Evolutionary conservation across 2,329 filamentous ascomycete species (phyloP), one percentile per base, ranked within the genome.

Genomic region (Chaetomium sp.): DNA sequence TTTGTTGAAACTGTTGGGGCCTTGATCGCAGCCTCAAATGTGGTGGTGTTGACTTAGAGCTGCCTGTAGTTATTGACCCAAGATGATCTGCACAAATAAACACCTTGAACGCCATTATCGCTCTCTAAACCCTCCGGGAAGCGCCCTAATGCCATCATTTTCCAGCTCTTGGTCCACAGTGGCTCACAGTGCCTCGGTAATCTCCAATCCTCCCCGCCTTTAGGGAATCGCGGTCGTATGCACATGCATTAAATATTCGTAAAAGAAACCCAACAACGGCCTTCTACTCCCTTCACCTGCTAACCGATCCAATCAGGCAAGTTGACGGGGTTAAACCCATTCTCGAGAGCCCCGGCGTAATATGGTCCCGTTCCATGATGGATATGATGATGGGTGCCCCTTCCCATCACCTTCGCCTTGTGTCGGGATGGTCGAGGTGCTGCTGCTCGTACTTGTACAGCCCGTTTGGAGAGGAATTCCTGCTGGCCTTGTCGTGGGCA

Each of bases 341-440:
- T 65, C 57, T 16, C 65, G 65, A 50, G 66, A 55, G 27, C 60
- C 70, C 21, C 70, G 71, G 35, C 63, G 71, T 16, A 51, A 63
- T 33, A 71, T 31, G 1, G 80, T 81, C 59, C 71, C 75, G 65
- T 81, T 82, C 78, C 78, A 81, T 0, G 78, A 51, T 2, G 79
- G 78, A 61, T 82, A 82, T 0, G 75, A 75, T 0, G 75, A 75
- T 3, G 80, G 80, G 64, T 80, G 79, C 81, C 81, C 82, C 57
- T 72, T 72, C 21, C 81, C 80, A 60, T 82, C 68, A 62, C 82
- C 80, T 49, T 82, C 68, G 62, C 82, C 80, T 49, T 77, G 74
- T 13, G 74, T 75, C 23, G 47, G 49, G 59, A 25, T 65, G 19
- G 62, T 67, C 38, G 70, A 68, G n/a, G 33, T 54, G 55, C 47